Conservation (phyloP, 768 basidiomycete genomes). For the Phanerodontia chrysosporium region DNA sequence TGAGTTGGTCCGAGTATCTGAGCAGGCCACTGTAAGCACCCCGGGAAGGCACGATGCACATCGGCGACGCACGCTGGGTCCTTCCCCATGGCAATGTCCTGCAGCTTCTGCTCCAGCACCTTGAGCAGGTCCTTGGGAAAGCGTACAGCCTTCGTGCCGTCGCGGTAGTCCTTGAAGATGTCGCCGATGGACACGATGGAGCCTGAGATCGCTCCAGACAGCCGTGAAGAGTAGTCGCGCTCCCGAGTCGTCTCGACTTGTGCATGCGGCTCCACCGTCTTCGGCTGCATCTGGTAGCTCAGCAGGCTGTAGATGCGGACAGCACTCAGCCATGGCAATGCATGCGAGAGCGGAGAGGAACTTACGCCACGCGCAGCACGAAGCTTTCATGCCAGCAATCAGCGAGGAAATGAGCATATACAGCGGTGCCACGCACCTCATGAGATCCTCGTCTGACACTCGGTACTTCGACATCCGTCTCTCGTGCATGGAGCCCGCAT, state of each 20-base stretch:
- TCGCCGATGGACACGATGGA: constrained; percentile 64
- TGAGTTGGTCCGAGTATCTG: constrained; percentile 87
- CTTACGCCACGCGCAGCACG: constrained; percentile 81
- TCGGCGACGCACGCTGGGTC: constrained; percentile 69
- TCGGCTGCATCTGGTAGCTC: constrained; percentile 66
- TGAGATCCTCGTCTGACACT: constrained; percentile 81
- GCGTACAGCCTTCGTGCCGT: constrained; percentile 80
- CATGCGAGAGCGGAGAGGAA: constrained; percentile 18
- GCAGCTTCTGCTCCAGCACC: constrained; percentile 83
- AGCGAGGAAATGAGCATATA: constrained; percentile 12
- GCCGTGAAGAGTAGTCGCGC: constrained; percentile 63
- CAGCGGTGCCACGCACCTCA: constrained; percentile 59
- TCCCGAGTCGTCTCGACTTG: constrained; percentile 36
- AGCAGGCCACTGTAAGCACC: background rate
- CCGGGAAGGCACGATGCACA: background rate
- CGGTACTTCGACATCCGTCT: constrained; percentile 71
- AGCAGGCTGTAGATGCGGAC: constrained; percentile 48
- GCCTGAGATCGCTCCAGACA: constrained; percentile 57
- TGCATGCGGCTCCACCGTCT: constrained; percentile 31
- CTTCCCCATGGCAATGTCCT: constrained; percentile 91
- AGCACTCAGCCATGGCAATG: constrained; percentile 11
- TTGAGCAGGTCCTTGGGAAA: constrained; percentile 94
- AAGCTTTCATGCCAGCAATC: constrained; percentile 44
- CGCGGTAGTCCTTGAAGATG: constrained; percentile 73
- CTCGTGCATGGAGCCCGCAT: constrained; percentile 66